Percentiles rank a stretch among this genome's conserved stretches.
Conservation (phyloP, 2,329 filamentous ascomycete genomes). For the Cephalotrichum gorgonifer region DNA sequence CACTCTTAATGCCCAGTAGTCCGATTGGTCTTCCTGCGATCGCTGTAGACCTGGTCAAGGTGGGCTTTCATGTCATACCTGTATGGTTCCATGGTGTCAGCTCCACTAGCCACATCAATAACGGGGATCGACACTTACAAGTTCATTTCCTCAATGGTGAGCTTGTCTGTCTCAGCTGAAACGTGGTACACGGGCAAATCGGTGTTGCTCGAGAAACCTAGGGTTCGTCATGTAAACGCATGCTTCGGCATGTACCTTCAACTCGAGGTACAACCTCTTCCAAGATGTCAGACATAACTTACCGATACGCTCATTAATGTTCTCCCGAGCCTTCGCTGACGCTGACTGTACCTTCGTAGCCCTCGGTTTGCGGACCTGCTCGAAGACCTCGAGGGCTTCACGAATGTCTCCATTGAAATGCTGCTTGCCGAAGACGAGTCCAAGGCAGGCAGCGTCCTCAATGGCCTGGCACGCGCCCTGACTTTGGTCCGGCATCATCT, state of each 20-base stretch:
- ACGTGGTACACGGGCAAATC: constrained; percentile 48
- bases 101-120: no score
- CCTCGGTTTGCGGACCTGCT: constrained; percentile 41
- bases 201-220: constrained; percentile 53
- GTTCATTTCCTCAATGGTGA: constrained; percentile 64
- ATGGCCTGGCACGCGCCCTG: constrained; percentile 62
- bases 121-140: no score
- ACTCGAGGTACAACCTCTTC: not conserved
- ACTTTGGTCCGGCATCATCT: constrained; percentile 59
- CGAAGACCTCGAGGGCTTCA: constrained; percentile 37
- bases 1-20: no score
- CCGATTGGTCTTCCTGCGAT: no score
- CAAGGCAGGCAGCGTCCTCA: constrained; percentile 53
- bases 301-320: constrained; percentile 55
- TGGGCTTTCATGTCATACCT: no score
- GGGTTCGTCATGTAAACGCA: not conserved
- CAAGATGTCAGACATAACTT: constrained; percentile 4
- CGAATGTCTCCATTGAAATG: constrained; percentile 36
- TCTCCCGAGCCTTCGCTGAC: constrained; percentile 45
- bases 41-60: no score
- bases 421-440: constrained; percentile 44
- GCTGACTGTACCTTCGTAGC: constrained; percentile 46
- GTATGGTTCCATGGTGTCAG: no score
- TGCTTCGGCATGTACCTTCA: no score
- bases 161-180: constrained; percentile 46